phyloP scores from a whole-genome alignment of 108 stramenopile species.

The Poteriospumella lacustris region DNA sequence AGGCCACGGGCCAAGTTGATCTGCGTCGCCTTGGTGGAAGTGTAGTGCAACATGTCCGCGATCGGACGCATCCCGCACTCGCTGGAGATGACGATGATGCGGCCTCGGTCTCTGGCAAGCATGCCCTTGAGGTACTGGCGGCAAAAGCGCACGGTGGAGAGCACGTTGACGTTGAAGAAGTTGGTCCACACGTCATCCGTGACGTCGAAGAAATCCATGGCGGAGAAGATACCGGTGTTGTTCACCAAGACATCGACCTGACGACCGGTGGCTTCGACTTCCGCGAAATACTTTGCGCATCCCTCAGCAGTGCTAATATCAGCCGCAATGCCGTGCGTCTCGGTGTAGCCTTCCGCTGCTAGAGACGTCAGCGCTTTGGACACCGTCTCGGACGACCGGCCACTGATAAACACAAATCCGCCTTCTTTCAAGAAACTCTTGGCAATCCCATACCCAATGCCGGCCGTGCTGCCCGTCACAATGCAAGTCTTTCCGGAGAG shows the following conservation, averaged over 20 bases:
- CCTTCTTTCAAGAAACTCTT: neutral
- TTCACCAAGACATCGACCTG: slow-evolving; percentile 16
- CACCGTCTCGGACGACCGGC: neutral
- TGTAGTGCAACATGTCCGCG: neutral
- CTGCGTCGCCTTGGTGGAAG: slow-evolving; percentile 16
- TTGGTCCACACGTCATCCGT: neutral
- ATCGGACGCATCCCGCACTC: slow-evolving; percentile 7
- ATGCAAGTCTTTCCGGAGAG: neutral
- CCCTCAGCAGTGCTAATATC: slow-evolving; percentile 22
- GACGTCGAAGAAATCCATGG: slow-evolving; percentile 14
- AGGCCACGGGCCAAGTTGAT: slow-evolving; percentile 11
- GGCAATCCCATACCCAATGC: slow-evolving; percentile 17
- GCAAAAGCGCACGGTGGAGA: slow-evolving; percentile 14
- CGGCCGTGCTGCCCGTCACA: slow-evolving; percentile 17
- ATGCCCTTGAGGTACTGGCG: slow-evolving; percentile 2
- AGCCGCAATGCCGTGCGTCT: neutral
- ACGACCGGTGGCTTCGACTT: neutral
- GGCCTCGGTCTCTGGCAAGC: neutral
- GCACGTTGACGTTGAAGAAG: slow-evolving; percentile 22
- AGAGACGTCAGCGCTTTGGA: neutral
- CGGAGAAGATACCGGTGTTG: slow-evolving; percentile 20
- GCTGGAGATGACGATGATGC: slow-evolving; percentile 18
- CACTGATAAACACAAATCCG: slow-evolving; percentile 12
- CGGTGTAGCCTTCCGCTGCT: neutral
- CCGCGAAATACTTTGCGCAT: neutral